These are phyloP conservation scores for Curvularia lunata DNA, from an alignment of 2,329 filamentous ascomycete genomes.

Conservation along the genomic window DNA sequence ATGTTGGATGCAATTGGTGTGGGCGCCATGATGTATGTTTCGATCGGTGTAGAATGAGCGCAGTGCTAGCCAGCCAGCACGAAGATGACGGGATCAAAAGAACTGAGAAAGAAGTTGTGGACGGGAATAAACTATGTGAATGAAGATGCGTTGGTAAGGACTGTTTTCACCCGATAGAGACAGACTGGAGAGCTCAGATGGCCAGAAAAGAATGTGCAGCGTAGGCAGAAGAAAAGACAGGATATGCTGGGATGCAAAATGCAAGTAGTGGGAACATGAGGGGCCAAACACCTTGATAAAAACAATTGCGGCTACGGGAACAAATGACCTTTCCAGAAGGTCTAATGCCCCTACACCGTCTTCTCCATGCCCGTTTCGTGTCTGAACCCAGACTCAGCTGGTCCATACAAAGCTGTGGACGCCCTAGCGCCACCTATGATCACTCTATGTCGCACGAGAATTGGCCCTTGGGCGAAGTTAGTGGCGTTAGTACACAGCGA, in stretches of 20 bases:
- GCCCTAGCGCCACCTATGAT: constrained; percentile 1
- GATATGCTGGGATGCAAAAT: constrained; percentile 11
- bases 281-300: constrained; percentile 1
- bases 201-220: background rate
- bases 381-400: background rate
- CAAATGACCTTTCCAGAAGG: constrained; percentile 6
- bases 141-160: background rate
- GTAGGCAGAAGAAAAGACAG: background rate
- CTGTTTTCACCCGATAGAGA: background rate
- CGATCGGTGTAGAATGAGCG: background rate
- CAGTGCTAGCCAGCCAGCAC: background rate
- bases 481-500: constrained; percentile 5
- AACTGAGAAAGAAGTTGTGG: background rate
- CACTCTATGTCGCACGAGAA: constrained; percentile 1
- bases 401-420: background rate
- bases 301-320: background rate
- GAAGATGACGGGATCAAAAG: background rate
- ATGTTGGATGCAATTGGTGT: background rate
- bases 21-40: constrained; percentile 4
- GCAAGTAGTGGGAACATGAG: constrained; percentile 9
- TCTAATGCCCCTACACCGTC: background rate
- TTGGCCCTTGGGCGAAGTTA: constrained; percentile 15
- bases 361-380: background rate
- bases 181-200: background rate
- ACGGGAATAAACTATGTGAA: background rate